Base-by-base conservation (phyloP, 305 asterid genomes). In the Rubia balearica region DNA sequence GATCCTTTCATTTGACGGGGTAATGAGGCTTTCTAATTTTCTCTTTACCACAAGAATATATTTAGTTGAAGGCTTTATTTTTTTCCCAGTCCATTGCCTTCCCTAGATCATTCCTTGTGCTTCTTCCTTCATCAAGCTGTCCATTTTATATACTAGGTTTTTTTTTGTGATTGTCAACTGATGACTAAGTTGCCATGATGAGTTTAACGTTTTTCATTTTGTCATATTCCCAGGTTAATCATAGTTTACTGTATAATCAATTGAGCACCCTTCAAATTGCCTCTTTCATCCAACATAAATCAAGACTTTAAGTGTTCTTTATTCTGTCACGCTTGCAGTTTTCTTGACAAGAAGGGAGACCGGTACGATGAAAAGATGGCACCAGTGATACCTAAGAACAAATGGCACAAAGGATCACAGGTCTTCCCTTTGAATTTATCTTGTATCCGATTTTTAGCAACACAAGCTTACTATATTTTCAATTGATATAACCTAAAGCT, bases 361-460 rank as follows among this genome's bases (percentile, higher is more conserved):
- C 98, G 97, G 64, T 90, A 95, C 83, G 86, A 90, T 77, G 92
- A 90, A 73, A 84, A 79, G 92, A 95, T 95, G 99, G 84, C 95
- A 67, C 94, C 96, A 64, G 83, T 86, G 79, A 86, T 95, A 76
- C 93, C 90, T 68, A 82, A 78, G 83, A 83, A 77, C 69, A 95
- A 91, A 81, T 91, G 98, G 99, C 88, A 95, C 60, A 95, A 95
- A 84, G 98, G 99, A 73, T 95, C 99, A 65, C 99, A 95, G 95
- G 99, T 95, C 74, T 51, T 62, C 43, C 71, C 10, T 69, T 65
- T 42, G 38, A 72, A 19, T 41, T 76, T 22, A 24, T 67, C 66
- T 65, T 60, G 62, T 46, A 70, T 63, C 33, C 2, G 7, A 17
- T 30, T 36, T 42, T 43, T 30, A 38, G 41, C 67, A 5, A 17